Evolutionary conservation across 2,329 filamentous ascomycete genomes (phyloP).

Genomic region (Penicillium sp.): DNA sequence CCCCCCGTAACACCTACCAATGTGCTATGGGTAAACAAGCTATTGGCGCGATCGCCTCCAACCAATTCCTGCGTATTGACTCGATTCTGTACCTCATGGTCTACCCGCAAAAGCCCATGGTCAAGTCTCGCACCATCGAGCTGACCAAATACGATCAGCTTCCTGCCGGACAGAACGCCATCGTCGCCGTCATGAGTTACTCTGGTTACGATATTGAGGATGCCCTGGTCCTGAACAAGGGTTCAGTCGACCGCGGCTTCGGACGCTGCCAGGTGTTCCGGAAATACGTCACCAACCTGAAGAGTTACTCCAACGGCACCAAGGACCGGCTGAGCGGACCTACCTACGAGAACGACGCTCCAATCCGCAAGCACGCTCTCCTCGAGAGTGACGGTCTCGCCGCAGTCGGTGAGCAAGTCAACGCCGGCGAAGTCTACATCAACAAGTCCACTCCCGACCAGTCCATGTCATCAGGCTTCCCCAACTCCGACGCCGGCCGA

Average conservation of each 20-base stretch:
- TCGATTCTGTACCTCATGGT: constrained; percentile 93
- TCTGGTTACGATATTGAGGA: constrained; percentile 99
- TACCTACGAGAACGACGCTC: constrained; percentile 54
- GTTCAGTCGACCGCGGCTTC: constrained; percentile 87
- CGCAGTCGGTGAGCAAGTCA: constrained; percentile 70
- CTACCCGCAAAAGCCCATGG: constrained; percentile 94
- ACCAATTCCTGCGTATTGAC: constrained; percentile 94
- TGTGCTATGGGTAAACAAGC: constrained; percentile 99
- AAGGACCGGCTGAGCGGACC: constrained; percentile 53
- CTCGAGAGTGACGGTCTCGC: constrained; percentile 83
- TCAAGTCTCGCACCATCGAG: constrained; percentile 93
- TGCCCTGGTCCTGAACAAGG: constrained; percentile 91
- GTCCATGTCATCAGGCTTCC: no score
- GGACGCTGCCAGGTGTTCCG: constrained; percentile 97
- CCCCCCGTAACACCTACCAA: constrained; percentile 95
- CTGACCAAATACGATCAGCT: constrained; percentile 95
- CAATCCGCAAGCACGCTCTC: constrained; percentile 60
- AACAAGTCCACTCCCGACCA: constrained; percentile 87
- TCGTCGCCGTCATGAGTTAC: constrained; percentile 97
- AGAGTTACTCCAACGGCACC: constrained; percentile 74
- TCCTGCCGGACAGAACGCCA: constrained; percentile 91
- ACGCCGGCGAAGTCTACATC: constrained; percentile 73
- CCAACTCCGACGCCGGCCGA: no score
- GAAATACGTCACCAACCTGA: constrained; percentile 78
- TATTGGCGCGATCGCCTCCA: constrained; percentile 94